Percentiles rank a stretch among this genome's conserved stretches.
Evolutionary conservation across 129 eudicot genomes (phyloP).

Genomic region (sunflower (Helianthus annuus)): DNA sequence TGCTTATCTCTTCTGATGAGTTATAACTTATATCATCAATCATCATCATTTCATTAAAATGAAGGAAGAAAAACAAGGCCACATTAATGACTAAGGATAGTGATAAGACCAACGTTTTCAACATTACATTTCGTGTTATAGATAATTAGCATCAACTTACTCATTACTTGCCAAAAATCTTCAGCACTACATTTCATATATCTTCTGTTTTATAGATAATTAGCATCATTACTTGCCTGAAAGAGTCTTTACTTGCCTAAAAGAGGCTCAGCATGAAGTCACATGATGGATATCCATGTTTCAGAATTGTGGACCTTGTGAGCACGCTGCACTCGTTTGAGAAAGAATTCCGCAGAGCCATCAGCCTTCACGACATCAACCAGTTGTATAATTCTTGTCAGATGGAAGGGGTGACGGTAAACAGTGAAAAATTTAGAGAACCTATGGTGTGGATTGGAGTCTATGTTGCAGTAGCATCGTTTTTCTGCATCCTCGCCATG

Average conservation of each 20-base stretch:
- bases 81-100: neutral
- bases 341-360: neutral
- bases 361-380: neutral
- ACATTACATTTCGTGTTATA: neutral
- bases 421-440: neutral
- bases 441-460: conserved; percentile 51
- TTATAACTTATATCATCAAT: too few relatives aligned
- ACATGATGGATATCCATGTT: neutral
- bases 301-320: neutral
- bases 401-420: neutral
- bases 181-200: neutral
- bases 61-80: neutral
- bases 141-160: neutral
- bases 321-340: neutral
- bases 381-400: neutral
- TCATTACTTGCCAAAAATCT: neutral
- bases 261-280: neutral
- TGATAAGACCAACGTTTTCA: neutral
- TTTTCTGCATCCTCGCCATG: conserved; percentile 41
- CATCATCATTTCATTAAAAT: neutral
- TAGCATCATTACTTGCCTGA: neutral
- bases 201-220: neutral
- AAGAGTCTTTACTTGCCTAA: neutral
- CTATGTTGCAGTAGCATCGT: conserved; percentile 47
- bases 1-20: too few relatives aligned